These are phyloP conservation scores for Ustilago lituana DNA, from an alignment of 1,284 basidiomycete species.

Conservation along the genomic window DNA sequence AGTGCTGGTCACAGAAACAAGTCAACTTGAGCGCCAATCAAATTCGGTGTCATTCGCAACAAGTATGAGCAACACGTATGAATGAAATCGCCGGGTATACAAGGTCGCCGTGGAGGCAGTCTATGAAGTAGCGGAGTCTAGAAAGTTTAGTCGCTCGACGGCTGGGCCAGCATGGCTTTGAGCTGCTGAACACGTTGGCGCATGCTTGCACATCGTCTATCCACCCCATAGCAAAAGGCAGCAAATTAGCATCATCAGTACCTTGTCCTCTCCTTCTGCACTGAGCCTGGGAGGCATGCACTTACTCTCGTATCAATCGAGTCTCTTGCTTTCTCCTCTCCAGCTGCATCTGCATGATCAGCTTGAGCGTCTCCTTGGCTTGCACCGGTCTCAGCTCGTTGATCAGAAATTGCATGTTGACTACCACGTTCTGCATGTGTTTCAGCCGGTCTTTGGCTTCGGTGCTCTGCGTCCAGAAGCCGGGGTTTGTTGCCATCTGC, in stretches of 20 bases:
- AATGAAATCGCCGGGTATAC: too few relatives aligned
- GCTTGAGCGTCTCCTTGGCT: conserved; percentile 54
- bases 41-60: too few relatives aligned
- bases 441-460: conserved; percentile 55
- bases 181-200: conserved; percentile 26
- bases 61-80: too few relatives aligned
- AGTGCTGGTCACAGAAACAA: too few relatives aligned
- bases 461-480: conserved; percentile 50
- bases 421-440: conserved; percentile 60
- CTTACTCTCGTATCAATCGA: conserved; percentile 46
- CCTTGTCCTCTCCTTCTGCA: too few relatives aligned
- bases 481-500: conserved; percentile 33
- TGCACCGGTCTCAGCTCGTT: conserved; percentile 64
- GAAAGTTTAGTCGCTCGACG: too few relatives aligned
- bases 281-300: background rate
- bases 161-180: conserved; percentile 24
- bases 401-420: conserved; percentile 64
- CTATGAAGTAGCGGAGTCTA: too few relatives aligned
- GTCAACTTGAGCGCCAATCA: too few relatives aligned
- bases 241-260: background rate
- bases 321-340: conserved; percentile 53
- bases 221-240: background rate
- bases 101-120: too few relatives aligned
- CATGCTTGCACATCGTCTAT: conserved; percentile 36
- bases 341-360: conserved; percentile 54